A percentile compares a stretch with the other conserved stretches of the same genome.
Evolutionary conservation across 306 rosid genomes (phyloP).

Genomic region (Malus sieversii): DNA sequence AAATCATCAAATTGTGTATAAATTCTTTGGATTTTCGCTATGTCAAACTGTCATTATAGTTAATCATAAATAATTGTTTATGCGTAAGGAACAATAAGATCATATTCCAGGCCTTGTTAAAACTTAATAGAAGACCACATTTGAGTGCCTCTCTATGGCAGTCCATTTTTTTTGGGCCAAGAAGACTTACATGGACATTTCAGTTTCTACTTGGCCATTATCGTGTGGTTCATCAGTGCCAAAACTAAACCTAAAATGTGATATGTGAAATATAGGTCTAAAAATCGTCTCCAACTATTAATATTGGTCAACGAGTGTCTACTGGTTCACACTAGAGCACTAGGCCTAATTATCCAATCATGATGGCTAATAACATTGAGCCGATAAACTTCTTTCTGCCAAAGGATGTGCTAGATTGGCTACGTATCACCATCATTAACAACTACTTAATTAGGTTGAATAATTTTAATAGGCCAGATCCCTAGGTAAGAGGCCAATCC

Average conservation of each 20-base stretch:
- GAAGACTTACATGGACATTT: too few relatives aligned
- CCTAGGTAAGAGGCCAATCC: not conserved
- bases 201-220: rapidly evolving
- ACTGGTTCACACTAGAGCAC: not conserved
- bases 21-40: too few relatives aligned
- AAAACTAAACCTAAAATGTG: too few relatives aligned
- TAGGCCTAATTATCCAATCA: not conserved
- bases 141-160: too few relatives aligned
- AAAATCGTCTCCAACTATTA: too few relatives aligned
- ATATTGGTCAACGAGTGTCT: too few relatives aligned
- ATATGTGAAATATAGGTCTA: rapidly evolving
- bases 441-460: not conserved
- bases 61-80: too few relatives aligned
- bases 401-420: not conserved
- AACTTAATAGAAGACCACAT: not conserved
- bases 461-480: not conserved
- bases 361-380: conserved; percentile 9
- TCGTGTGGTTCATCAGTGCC: rapidly evolving
- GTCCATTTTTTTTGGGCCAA: rapidly evolving
- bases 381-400: not conserved
- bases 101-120: too few relatives aligned
- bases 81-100: too few relatives aligned
- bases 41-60: too few relatives aligned
- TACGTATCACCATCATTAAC: not conserved
- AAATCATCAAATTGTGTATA: too few relatives aligned